These are phyloP conservation scores for Leccinum variabile DNA, from an alignment of 1,284 basidiomycete genomes.

Conservation along the genomic window DNA sequence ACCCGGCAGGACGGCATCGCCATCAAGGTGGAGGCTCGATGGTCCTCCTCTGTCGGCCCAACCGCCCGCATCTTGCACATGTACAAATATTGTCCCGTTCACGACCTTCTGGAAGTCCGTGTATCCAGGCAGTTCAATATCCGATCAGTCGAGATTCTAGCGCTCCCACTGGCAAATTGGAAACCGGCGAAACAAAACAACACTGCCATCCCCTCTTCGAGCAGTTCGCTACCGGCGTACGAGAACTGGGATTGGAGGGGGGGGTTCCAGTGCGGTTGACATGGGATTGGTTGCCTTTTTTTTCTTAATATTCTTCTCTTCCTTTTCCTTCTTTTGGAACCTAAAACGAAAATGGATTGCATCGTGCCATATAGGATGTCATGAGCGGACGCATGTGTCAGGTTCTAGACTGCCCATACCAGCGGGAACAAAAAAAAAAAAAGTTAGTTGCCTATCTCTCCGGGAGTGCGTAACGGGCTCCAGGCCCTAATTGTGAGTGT, in stretches of 20 bases:
- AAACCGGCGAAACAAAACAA: constrained; percentile 11
- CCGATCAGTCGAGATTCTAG: constrained; percentile 35
- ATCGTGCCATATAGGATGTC: constrained; percentile 15
- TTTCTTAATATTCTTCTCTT: background rate
- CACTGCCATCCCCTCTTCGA: constrained; percentile 18
- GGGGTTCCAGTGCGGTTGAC: constrained; percentile 7
- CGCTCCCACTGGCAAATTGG: constrained; percentile 24
- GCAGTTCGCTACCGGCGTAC: constrained; percentile 9
- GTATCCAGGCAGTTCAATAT: constrained; percentile 34
- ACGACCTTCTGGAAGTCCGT: constrained; percentile 33
- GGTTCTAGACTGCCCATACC: constrained; percentile 13
- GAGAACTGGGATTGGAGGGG: constrained; percentile 7
- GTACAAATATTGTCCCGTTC: constrained; percentile 20
- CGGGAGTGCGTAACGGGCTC: constrained; percentile 14
- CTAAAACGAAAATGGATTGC: constrained; percentile 3
- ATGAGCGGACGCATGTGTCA: constrained; percentile 25
- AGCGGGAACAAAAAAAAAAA: constrained; percentile 1
- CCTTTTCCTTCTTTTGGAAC: constrained; percentile 5
- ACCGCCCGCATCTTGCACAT: constrained; percentile 12
- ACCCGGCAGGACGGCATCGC: constrained; percentile 3
- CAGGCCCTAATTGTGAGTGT: constrained; percentile 7
- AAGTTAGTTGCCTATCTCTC: constrained; percentile 14
- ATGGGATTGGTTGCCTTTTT: constrained; percentile 6
- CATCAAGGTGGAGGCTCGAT: constrained; percentile 26
- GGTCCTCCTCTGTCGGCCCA: constrained; percentile 10